Evolutionary conservation across 2,329 filamentous ascomycete species (phyloP), one percentile per base, ranked within the genome.

Genomic region (Fusarium poae): DNA sequence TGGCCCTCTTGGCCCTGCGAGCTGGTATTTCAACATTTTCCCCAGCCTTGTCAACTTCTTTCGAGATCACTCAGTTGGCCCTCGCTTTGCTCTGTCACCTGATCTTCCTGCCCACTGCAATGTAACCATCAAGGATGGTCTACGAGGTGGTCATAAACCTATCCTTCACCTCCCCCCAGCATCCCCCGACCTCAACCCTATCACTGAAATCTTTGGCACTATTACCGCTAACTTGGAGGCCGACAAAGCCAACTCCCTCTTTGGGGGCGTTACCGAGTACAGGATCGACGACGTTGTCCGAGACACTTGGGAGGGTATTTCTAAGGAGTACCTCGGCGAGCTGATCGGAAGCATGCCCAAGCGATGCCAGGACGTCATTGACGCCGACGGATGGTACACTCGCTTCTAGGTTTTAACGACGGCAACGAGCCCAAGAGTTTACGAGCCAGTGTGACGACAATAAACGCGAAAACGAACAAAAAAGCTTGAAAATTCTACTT

Each of bases 281-380:
- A 40, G 23, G 12, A 32, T 43, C 8, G 35, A 43, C 13, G 21
- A n/a, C 4, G 20, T 50, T 25, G 40, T 55, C 4, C 29, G 39
- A 15, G n/a, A 21, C 42, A 51, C 48, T 21, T 70, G 67, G 67
- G 13, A 50, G 12, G 25, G n/a, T 10, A 44, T 67, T 16, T n/a
- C 42, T 3, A 20, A 50, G 11, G 46, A 53, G n/a, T 43, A 52
- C 11, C 32, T 64, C 27, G 32, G 16, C 18, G 29, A 35, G 9
- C 53, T 67, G 27, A 25, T 70, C 3, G 50, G 49, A 35, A 58
- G 49, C 39, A 70, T 70, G 67, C 23, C 50, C 12, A 20, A 32
- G 3, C 62, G 67, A 37, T 70, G 67, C 44, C 57, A 70, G 44
- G 67, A 67, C 15, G 39, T 70, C 15, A 65, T 70, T 18, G 53